Base-by-base conservation (phyloP, 257 asterid species). In the Capsicum pubescens region DNA sequence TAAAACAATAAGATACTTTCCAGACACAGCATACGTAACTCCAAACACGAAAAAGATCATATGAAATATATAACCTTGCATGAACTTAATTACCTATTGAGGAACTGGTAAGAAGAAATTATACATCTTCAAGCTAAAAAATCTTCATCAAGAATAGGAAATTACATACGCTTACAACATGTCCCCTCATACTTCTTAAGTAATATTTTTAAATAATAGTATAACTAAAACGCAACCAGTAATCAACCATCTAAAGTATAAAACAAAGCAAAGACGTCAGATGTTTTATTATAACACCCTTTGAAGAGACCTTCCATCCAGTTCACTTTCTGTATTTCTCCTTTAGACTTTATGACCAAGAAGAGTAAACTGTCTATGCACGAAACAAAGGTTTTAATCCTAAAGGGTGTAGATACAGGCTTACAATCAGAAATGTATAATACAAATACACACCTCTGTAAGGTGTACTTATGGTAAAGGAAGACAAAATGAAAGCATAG, bases 321-420 rank as follows among this genome's bases (percentile, higher is more conserved):
- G 21, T 68, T 68, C 76, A 68, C 76, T 58, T 58, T 68, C 76
- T 36, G 76, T 36, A 7, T 36, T 68, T 68, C 76, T 68, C 76
- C 76, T 15, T 15, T 68, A 36, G 21, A 36, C 21, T 36, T 36
- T 13, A 15, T 68, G 21, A 68, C 76, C 7, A 36, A 7, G 76
- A 68, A 68, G 52, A 50, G 26, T 36, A 68, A 36, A 36, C n/a
- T 68, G 52, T 68, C 76, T 68, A 15, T 5, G 6, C 12, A 7
- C 8, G n/a, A 60, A 67, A 36, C 44, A 39, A 35, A 42, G 13
- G 48, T 36, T 7, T 6, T 3, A 36, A 68, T 68, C 52, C 52
- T 68, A 68, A 68, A 36, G 21, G 13, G 76, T 36, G 52, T 68
- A 14, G 14, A 15, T 14, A 68, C 52, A 68, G 52, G 76, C 52